Evolutionary conservation across 1,139 yeast species (phyloP).

Genomic region (Taiozyma sp.): DNA sequence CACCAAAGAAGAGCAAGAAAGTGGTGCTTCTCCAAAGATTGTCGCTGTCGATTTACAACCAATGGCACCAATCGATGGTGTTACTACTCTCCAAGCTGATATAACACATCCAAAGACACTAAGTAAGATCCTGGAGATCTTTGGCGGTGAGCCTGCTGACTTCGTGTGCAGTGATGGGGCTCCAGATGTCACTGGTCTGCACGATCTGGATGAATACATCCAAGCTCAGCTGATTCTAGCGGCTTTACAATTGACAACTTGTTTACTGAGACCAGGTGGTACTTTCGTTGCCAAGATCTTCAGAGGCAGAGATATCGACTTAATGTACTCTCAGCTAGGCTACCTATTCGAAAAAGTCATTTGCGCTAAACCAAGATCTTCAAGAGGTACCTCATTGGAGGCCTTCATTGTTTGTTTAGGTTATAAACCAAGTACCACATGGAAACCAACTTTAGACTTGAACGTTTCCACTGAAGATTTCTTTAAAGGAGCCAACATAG

Average conservation of each 20-base stretch:
- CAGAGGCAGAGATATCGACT: conserved; percentile 91
- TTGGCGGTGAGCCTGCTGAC: conserved; percentile 92
- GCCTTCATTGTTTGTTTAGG: conserved; percentile 92
- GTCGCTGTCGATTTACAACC: conserved; percentile 97
- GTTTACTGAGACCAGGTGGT: conserved; percentile 85
- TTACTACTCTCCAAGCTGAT: conserved; percentile 89
- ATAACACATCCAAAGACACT: conserved; percentile 93
- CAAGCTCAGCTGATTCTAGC: conserved; percentile 92
- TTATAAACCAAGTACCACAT: conserved; percentile 73
- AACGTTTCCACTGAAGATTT: conserved; percentile 74
- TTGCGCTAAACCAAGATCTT: conserved; percentile 94
- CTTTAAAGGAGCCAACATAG: conserved; percentile 62
- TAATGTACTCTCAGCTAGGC: conserved; percentile 85
- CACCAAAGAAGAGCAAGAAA: conserved; percentile 20
- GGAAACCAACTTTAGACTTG: conserved; percentile 65
- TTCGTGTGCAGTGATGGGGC: conserved; percentile 98
- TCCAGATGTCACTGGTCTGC: conserved; percentile 96
- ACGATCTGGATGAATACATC: conserved; percentile 92
- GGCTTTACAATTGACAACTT: conserved; percentile 87
- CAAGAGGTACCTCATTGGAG: conserved; percentile 90
- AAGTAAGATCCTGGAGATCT: conserved; percentile 64
- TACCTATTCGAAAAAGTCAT: conserved; percentile 78
- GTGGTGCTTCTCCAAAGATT: conserved; percentile 51
- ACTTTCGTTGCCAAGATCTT: conserved; percentile 93
- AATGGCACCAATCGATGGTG: conserved; percentile 91